These are phyloP conservation scores for Verticillium longisporum DNA, from an alignment of 2,329 filamentous ascomycete genomes.

Conservation along the genomic window DNA sequence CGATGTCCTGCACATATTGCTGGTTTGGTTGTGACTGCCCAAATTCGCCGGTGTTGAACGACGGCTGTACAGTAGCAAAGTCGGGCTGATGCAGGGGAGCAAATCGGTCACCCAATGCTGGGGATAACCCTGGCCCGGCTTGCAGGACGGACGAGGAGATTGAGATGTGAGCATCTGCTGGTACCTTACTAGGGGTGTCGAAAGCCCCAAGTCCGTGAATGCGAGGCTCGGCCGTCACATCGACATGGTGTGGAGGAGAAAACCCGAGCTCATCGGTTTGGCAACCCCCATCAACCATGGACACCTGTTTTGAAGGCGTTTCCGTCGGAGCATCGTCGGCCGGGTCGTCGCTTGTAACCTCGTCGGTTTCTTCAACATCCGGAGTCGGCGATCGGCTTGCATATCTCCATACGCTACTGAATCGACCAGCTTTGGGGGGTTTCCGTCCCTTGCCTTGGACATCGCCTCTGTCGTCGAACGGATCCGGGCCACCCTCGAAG, in stretches of 20 bases:
- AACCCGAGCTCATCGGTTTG: slow-evolving; percentile 21
- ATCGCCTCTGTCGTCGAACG: slow-evolving; percentile 63
- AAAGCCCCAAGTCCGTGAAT: background rate
- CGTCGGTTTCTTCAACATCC: slow-evolving; percentile 34
- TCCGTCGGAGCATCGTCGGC: background rate
- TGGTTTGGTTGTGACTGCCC: background rate
- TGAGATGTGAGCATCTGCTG: background rate
- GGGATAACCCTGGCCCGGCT: background rate
- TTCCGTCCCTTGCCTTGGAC: slow-evolving; percentile 59
- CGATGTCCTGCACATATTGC: background rate
- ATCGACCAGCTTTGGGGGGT: slow-evolving; percentile 59
- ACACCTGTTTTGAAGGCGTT: slow-evolving; percentile 9
- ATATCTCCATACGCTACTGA: slow-evolving; percentile 68
- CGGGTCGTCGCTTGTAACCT: background rate
- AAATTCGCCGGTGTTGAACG: background rate
- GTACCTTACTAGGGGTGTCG: background rate
- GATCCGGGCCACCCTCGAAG: slow-evolving; percentile 57
- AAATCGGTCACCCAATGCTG: background rate
- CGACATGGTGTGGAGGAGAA: slow-evolving; percentile 9
- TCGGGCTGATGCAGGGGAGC: background rate
- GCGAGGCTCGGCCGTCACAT: slow-evolving; percentile 9
- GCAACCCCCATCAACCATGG: slow-evolving; percentile 21
- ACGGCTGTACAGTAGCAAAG: background rate
- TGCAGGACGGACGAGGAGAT: background rate
- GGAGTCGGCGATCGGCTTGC: slow-evolving; percentile 66